phyloP scores from a whole-genome alignment of 2,329 filamentous ascomycete genomes.

The Bimuria novae-zelandiae region DNA sequence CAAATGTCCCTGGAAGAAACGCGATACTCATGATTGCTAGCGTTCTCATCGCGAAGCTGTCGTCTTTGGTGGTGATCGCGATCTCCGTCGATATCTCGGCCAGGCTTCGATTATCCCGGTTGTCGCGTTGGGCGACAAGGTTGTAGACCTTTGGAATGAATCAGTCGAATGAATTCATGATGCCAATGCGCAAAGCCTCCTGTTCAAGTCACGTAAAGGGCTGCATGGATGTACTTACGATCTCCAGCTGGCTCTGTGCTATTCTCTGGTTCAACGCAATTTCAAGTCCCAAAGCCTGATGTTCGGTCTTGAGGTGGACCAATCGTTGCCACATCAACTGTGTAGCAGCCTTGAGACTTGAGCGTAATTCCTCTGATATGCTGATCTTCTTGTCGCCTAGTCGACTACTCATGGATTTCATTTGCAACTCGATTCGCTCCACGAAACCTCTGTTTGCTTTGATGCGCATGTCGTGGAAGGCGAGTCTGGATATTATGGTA shows the following conservation, averaged over 20 bases:
- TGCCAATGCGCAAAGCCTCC: too few relatives aligned
- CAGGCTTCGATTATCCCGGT: background rate
- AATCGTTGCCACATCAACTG: background rate
- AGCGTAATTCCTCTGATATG: background rate
- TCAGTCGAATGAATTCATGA: background rate
- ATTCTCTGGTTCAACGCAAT: conserved; percentile 4
- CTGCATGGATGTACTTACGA: conserved; percentile 2
- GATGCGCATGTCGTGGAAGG: conserved; percentile 7
- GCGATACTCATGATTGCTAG: conserved; percentile 1
- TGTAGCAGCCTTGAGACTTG: background rate
- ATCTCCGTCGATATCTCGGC: conserved; percentile 2
- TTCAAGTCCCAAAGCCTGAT: background rate
- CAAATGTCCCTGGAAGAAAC: conserved; percentile 1
- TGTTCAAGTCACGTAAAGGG: too few relatives aligned
- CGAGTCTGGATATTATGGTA: background rate
- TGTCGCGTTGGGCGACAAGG: conserved; percentile 7
- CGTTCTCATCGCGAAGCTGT: conserved; percentile 3
- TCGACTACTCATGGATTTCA: background rate
- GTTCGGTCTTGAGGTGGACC: background rate
- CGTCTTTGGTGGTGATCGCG: background rate
- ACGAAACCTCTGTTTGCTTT: background rate
- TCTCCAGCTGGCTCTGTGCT: conserved; percentile 7
- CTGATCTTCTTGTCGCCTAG: background rate
- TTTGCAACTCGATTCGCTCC: background rate
- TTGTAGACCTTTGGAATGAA: conserved; percentile 1